Conservation (phyloP, 2,329 filamentous ascomycete species). For the Alternaria atra region DNA sequence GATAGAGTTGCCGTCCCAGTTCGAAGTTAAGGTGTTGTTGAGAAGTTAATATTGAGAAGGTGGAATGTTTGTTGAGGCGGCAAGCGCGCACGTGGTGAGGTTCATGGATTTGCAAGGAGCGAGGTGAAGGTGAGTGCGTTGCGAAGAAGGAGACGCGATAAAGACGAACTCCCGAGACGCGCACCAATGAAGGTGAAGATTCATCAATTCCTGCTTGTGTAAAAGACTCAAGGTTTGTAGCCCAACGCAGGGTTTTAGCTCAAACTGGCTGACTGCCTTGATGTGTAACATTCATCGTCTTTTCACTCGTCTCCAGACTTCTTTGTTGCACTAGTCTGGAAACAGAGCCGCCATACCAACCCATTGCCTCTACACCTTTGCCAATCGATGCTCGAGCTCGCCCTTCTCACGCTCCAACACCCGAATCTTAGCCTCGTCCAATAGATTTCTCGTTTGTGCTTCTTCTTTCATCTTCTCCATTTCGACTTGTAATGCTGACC, state of each 20-base stretch:
- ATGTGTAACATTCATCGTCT: not conserved
- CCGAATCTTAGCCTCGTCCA: not conserved
- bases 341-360: not conserved
- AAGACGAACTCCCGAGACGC: not conserved
- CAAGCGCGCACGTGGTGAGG: not conserved
- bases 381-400: not conserved
- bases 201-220: not conserved
- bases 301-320: not conserved
- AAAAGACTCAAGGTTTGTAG: too few relatives aligned
- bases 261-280: rapidly evolving
- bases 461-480: not conserved
- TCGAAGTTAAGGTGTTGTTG: not conserved
- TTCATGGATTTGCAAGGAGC: not conserved
- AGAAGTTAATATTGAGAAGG: not conserved
- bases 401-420: not conserved
- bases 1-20: not conserved
- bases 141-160: not conserved
- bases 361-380: not conserved
- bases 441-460: not conserved
- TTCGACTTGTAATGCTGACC: not conserved
- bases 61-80: not conserved
- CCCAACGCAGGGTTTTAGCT: rapidly evolving
- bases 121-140: not conserved
- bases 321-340: not conserved
- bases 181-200: not conserved